phyloP scores from a whole-genome alignment of 768 basidiomycete genomes.

The Pholiota microspora region DNA sequence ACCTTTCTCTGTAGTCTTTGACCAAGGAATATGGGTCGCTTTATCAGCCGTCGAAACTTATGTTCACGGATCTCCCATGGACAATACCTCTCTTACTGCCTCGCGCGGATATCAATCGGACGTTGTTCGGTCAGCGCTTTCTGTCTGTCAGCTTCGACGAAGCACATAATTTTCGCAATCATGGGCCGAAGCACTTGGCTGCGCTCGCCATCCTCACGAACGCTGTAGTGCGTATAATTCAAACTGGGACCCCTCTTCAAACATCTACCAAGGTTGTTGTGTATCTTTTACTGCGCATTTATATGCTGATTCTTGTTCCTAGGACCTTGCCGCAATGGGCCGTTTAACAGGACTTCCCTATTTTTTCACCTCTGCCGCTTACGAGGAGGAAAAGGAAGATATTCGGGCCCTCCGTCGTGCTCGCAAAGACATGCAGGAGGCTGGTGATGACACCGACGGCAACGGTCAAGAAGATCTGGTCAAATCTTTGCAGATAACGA shows the following conservation, averaged over 20 bases:
- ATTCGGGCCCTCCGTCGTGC: conserved; percentile 9
- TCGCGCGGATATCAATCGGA: not conserved
- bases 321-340: conserved; percentile 16
- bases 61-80: not conserved
- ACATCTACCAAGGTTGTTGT: conserved; percentile 25
- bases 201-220: conserved; percentile 12
- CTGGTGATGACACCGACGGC: not conserved
- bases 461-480: conserved; percentile 12
- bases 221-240: conserved; percentile 10
- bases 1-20: conserved; percentile 15
- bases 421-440: conserved; percentile 4
- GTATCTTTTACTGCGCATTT: not conserved
- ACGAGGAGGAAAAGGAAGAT: conserved; percentile 22
- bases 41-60: not conserved
- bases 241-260: conserved; percentile 30
- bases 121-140: conserved; percentile 17
- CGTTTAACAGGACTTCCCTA: conserved; percentile 23
- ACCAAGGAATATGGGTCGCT: conserved; percentile 10
- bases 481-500: conserved; percentile 3
- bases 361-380: conserved; percentile 20
- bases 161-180: conserved; percentile 22
- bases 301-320: not conserved
- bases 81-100: conserved; percentile 9
- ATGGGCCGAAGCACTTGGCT: conserved; percentile 12
- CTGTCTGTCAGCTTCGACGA: conserved; percentile 21